Conservation (phyloP, 1,139 yeast species). For the Candida anutae region DNA sequence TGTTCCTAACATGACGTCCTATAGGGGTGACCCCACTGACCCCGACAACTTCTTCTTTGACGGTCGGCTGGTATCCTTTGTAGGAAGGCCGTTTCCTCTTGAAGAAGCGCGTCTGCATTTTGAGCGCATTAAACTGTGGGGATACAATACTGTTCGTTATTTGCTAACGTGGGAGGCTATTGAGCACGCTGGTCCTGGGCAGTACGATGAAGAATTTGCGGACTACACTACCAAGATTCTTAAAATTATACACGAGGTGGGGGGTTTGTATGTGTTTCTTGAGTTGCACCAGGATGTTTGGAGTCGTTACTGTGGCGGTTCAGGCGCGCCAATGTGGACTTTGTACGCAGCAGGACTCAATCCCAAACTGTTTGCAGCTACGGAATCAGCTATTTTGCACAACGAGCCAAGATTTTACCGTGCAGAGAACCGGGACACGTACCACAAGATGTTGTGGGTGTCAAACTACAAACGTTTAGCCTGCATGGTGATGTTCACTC, state of each 20-base stretch:
- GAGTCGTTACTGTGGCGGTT: conserved; percentile 89
- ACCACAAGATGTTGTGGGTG: conserved; percentile 90
- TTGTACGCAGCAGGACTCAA: conserved; percentile 89
- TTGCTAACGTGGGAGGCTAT: conserved; percentile 88
- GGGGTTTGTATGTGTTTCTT: conserved; percentile 73
- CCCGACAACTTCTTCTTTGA: conserved; percentile 46
- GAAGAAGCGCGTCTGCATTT: conserved; percentile 68
- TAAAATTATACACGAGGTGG: conserved; percentile 47
- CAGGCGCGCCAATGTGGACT: conserved; percentile 96
- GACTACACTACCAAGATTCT: conserved; percentile 62
- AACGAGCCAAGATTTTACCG: conserved; percentile 34
- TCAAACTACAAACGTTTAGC: conserved; percentile 78
- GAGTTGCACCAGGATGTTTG: conserved; percentile 96
- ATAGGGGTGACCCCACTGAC: conserved; percentile 38
- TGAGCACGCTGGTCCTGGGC: conserved; percentile 83
- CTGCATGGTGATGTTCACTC: conserved; percentile 73
- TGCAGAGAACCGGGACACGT: conserved; percentile 27
- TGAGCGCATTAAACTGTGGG: conserved; percentile 66
- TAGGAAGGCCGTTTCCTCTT: conserved; percentile 73
- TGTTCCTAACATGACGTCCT: conserved; percentile 47
- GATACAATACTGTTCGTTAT: conserved; percentile 72
- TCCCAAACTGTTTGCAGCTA: conserved; percentile 56
- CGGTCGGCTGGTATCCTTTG: conserved; percentile 69
- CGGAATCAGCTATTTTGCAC: conserved; percentile 75
- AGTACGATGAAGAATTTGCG: conserved; percentile 70